These are phyloP conservation scores for Septoria linicola DNA, from an alignment of 2,329 filamentous ascomycete species.

Conservation along the genomic window DNA sequence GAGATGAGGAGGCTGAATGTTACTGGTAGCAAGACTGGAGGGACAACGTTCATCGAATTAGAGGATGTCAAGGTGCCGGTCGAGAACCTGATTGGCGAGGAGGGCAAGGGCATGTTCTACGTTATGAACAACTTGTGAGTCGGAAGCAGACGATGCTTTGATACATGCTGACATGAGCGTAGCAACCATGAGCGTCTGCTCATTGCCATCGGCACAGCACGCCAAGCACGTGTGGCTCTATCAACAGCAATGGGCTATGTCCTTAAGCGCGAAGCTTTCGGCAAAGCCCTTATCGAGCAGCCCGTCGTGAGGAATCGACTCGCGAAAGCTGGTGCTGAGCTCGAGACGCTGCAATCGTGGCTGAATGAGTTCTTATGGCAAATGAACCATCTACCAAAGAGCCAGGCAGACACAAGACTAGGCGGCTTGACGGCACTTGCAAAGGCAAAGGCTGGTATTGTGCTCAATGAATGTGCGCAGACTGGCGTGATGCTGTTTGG, in stretches of 20 bases:
- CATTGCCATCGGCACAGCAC: conserved; percentile 63
- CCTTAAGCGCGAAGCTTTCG: conserved; percentile 64
- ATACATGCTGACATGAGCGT: conserved; percentile 29
- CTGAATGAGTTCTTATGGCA: conserved; percentile 67
- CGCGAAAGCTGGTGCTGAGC: conserved; percentile 64
- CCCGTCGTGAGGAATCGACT: conserved; percentile 69
- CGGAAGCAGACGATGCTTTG: neutral
- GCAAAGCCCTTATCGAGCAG: conserved; percentile 67
- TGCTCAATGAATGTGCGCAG: conserved; percentile 67
- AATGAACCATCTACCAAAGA: conserved; percentile 60
- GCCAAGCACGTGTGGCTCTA: conserved; percentile 60
- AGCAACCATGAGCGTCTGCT: conserved; percentile 51
- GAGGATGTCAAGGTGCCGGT: conserved; percentile 70
- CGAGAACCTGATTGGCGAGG: conserved; percentile 66
- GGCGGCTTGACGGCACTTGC: conserved; percentile 69
- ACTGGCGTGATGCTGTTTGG: conserved; percentile 67
- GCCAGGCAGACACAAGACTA: conserved; percentile 59
- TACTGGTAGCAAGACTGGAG: conserved; percentile 60
- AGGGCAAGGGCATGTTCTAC: conserved; percentile 70
- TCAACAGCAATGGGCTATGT: conserved; percentile 60
- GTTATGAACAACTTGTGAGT: conserved; percentile 35
- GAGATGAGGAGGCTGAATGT: conserved; percentile 66
- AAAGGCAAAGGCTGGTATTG: conserved; percentile 71
- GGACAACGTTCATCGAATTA: conserved; percentile 72
- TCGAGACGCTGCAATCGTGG: conserved; percentile 71